Evolutionary conservation across 1,284 basidiomycete species (phyloP).

Genomic region (Hemileia vastatrix): DNA sequence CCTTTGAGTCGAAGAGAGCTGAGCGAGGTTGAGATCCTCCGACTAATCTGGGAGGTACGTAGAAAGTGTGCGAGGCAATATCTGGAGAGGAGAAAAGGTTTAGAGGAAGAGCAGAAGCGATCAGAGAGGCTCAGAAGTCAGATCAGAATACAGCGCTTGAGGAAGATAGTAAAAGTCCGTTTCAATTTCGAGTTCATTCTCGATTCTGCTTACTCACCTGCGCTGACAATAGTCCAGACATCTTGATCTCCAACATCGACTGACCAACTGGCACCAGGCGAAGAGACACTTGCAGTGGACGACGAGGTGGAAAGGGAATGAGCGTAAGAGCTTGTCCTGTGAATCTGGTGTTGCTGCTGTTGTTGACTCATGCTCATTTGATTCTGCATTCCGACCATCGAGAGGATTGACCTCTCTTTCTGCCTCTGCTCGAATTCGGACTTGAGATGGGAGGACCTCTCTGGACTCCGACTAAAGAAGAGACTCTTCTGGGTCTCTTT

Average conservation of each 20-base stretch:
- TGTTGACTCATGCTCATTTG: slow-evolving; percentile 17
- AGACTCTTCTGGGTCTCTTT: too few species aligned
- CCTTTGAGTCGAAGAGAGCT: slow-evolving; percentile 27
- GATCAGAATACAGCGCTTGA: slow-evolving; percentile 10
- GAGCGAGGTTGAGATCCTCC: slow-evolving; percentile 30
- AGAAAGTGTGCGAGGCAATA: slow-evolving; percentile 42
- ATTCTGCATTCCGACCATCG: too few species aligned
- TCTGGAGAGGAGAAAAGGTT: slow-evolving; percentile 47
- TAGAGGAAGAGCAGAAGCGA: background rate
- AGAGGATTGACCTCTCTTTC: too few species aligned
- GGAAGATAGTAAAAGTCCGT: slow-evolving; percentile 16
- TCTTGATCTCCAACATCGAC: slow-evolving; percentile 69
- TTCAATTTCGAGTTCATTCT: background rate
- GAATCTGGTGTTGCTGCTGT: slow-evolving; percentile 23
- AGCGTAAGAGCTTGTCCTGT: slow-evolving; percentile 28
- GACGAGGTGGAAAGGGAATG: slow-evolving; percentile 28
- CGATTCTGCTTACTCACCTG: slow-evolving; percentile 56
- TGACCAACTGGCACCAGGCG: slow-evolving; percentile 29
- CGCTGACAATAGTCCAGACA: slow-evolving; percentile 86
- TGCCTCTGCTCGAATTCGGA: too few species aligned
- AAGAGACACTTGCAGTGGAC: slow-evolving; percentile 27
- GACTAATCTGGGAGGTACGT: slow-evolving; percentile 39
- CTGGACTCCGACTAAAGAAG: too few species aligned
- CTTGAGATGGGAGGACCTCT: too few species aligned
- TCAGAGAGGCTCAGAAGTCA: slow-evolving; percentile 25